These are phyloP conservation scores for Caloboletus firmus DNA, from an alignment of 1,284 basidiomycete species.

Conservation along the genomic window DNA sequence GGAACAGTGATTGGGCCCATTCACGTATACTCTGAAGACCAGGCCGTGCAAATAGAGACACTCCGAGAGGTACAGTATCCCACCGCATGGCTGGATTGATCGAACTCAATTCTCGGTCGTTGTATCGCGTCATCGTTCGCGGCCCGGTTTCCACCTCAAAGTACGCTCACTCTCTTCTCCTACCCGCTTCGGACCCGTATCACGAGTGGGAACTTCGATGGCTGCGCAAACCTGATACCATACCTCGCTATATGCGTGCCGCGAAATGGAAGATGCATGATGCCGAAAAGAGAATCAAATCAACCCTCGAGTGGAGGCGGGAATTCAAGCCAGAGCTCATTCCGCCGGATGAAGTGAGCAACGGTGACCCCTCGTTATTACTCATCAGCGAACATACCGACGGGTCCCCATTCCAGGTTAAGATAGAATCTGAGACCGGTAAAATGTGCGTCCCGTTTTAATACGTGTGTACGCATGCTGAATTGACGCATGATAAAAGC, in stretches of 20 bases:
- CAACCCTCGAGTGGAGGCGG: constrained; percentile 78
- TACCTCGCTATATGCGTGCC: constrained; percentile 80
- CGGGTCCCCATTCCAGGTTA: constrained; percentile 44
- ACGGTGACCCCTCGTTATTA: background rate
- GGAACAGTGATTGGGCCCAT: constrained; percentile 53
- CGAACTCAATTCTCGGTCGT: background rate
- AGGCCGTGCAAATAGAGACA: constrained; percentile 57
- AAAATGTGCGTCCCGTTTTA: constrained; percentile 67
- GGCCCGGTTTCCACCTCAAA: constrained; percentile 29
- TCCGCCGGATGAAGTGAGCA: constrained; percentile 64
- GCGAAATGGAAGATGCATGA: constrained; percentile 80
- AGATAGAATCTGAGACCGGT: constrained; percentile 76
- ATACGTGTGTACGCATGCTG: background rate
- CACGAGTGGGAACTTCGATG: constrained; percentile 75
- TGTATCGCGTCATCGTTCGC: background rate
- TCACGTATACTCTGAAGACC: constrained; percentile 62
- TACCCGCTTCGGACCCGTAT: constrained; percentile 71
- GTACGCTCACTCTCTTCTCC: constrained; percentile 63
- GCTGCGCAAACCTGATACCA: constrained; percentile 70
- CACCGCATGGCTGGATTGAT: background rate
- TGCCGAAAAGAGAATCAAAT: constrained; percentile 73
- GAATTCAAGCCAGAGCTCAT: constrained; percentile 83
- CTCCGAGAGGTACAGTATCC: constrained; percentile 55
- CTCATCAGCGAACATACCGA: background rate
- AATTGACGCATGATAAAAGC: constrained; percentile 53